Percentiles rank a stretch among this genome's conserved stretches.
These are phyloP conservation scores for Avena insularis DNA, from an alignment of 176 grass and related monocot genomes.

Conservation along the genomic window DNA sequence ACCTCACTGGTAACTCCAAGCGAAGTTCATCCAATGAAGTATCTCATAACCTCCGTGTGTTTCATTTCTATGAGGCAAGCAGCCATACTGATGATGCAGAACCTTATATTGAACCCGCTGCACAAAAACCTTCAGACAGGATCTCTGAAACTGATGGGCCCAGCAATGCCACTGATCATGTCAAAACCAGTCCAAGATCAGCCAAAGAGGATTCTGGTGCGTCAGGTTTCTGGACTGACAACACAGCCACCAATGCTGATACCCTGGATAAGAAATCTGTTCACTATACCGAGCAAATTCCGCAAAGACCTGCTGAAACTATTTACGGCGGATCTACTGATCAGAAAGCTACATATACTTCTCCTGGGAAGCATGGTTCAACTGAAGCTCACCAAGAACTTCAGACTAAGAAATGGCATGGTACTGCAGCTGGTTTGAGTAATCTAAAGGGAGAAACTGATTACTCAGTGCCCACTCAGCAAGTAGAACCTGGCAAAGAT, in stretches of 20 bases:
- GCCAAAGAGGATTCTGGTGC: slow-evolving; percentile 29
- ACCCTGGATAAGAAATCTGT: slow-evolving; percentile 16
- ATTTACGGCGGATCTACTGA: not conserved
- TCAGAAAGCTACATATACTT: slow-evolving; percentile 14
- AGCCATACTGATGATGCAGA: slow-evolving; percentile 36
- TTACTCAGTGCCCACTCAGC: slow-evolving; percentile 18
- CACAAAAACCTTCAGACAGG: not conserved
- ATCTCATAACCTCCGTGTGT: not conserved
- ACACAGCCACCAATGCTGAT: slow-evolving; percentile 20
- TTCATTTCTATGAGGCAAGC: slow-evolving; percentile 29
- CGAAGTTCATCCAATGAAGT: slow-evolving; percentile 20
- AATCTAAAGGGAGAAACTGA: slow-evolving; percentile 39
- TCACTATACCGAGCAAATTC: not conserved
- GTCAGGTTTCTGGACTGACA: slow-evolving; percentile 36
- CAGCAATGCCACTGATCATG: not conserved
- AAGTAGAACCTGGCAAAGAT: slow-evolving; percentile 38
- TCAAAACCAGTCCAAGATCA: slow-evolving; percentile 16
- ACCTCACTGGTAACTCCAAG: not conserved
- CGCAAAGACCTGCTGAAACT: not conserved
- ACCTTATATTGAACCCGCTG: slow-evolving; percentile 6
- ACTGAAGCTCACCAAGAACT: slow-evolving; percentile 3
- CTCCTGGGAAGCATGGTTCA: slow-evolving; percentile 10
- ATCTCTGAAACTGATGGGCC: slow-evolving; percentile 18
- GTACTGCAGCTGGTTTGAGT: slow-evolving; percentile 24
- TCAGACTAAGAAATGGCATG: slow-evolving; percentile 35